phyloP scores from a whole-genome alignment of 306 rosid species.

The Vigna radiata region DNA sequence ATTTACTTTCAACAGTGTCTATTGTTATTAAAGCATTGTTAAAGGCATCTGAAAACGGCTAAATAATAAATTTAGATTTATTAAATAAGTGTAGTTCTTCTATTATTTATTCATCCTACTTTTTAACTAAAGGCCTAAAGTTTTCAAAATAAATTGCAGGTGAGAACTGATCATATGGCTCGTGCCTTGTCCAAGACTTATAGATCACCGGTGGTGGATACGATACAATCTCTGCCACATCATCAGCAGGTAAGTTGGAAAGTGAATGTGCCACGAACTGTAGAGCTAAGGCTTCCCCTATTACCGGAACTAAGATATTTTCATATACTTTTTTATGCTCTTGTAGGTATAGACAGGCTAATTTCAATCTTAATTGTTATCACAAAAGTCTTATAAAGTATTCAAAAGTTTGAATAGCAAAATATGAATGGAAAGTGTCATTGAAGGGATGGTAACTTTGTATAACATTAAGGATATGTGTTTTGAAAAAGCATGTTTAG shows the following conservation, averaged over 20 bases:
- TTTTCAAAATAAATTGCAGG: conserved; percentile 61
- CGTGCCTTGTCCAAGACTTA: conserved; percentile 83
- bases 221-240: conserved; percentile 91
- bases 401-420: not conserved
- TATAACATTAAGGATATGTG: not conserved
- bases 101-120: not conserved
- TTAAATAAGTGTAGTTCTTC: not conserved
- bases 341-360: not conserved
- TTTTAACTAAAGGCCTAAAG: conserved; percentile 25
- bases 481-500: not conserved
- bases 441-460: not conserved
- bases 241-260: conserved; percentile 87
- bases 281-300: not conserved
- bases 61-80: not conserved
- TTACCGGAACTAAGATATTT: not conserved
- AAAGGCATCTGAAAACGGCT: not conserved
- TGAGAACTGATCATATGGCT: conserved; percentile 86
- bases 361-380: not conserved
- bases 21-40: not conserved
- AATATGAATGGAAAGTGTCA: not conserved
- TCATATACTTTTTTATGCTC: not conserved
- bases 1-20: not conserved
- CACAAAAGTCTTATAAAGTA: not conserved
- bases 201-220: conserved; percentile 82
- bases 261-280: conserved; percentile 17